Conservation (phyloP, 257 asterid species). For the Leptodermis oblonga region DNA sequence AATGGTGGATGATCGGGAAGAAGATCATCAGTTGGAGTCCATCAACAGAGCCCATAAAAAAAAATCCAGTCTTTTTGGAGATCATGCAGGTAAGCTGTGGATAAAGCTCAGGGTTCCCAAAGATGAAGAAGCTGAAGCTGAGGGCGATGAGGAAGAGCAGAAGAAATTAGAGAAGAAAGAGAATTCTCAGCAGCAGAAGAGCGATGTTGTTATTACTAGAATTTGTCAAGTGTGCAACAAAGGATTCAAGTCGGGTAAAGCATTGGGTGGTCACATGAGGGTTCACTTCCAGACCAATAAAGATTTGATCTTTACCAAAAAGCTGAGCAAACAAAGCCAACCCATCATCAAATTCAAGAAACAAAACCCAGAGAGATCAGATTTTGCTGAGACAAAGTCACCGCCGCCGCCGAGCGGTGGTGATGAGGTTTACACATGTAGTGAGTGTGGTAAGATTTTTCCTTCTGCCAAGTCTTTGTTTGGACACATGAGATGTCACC, state of each 20-base stretch:
- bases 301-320: constrained; percentile 15
- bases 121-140: constrained; percentile 7
- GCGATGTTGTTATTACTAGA: constrained; percentile 11
- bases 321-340: constrained; percentile 1
- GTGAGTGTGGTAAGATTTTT: constrained; percentile 38
- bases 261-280: constrained; percentile 84
- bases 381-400: constrained; percentile 12
- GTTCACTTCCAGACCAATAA: constrained; percentile 39
- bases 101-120: constrained; percentile 24
- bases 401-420: too few relatives aligned
- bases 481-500: constrained; percentile 68
- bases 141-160: background rate
- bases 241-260: constrained; percentile 62
- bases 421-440: constrained; percentile 21
- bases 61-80: constrained; percentile 13
- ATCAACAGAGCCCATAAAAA: constrained; percentile 7
- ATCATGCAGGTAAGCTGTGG: constrained; percentile 19
- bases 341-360: constrained; percentile 19
- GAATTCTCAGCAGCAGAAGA: background rate
- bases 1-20: constrained; percentile 27
- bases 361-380: constrained; percentile 1
- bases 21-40: constrained; percentile 9
- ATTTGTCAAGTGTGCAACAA: constrained; percentile 48
- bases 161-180: background rate
- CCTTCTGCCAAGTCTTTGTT: constrained; percentile 48